Base-by-base conservation (phyloP, 2,329 filamentous ascomycete species). In the Penicillium sp. region DNA sequence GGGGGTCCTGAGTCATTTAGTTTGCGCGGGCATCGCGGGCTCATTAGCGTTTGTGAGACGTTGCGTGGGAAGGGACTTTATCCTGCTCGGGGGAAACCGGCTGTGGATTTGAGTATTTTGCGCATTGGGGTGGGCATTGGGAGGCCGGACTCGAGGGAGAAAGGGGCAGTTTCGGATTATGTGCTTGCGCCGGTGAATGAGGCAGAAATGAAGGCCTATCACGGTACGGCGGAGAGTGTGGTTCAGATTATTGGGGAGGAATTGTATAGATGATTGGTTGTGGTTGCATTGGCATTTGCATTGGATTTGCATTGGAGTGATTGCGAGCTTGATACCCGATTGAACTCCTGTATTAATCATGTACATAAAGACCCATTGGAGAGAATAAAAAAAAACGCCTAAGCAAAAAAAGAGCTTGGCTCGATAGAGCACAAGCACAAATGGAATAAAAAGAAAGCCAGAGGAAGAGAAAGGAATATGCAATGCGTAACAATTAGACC, bases 81-180 rank as follows among this genome's bases (percentile, higher is more conserved):
- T 50, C 62, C 64, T 4, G 32, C 60, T 22, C 50, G 45, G 16
- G 79, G 62, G 71, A 75, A 58, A 62, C 67, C 29, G 31, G 38
- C 24, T 14, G 60, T 59, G 1, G 62, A 65, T 29, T 57, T 76
- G 6, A 72, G 74, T 27, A 77, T 81, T 60, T 71, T 81, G 65
- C 79, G 89, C 54, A 83, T 97, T 47, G 87, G 89, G 0, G 77
- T 97, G 11, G 94, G 94, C 0, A 96, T 97, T 75, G 92, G 90
- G n/a, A 78, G 94, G 43, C 93, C 93, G 5, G 4, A 0, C 78
- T 76, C 43, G 87, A 81, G 92, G 58, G 86, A 90, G 46, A 77
- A 79, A 21, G 75, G 77, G 38, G 83, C 83, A 2, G 92, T 97
- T 9, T 83, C 87, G 41, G 77, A 83, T 22, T 96, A 93, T 76